These are phyloP conservation scores for Gautieria morchelliformis DNA, from an alignment of 768 basidiomycete species.

Conservation along the genomic window DNA sequence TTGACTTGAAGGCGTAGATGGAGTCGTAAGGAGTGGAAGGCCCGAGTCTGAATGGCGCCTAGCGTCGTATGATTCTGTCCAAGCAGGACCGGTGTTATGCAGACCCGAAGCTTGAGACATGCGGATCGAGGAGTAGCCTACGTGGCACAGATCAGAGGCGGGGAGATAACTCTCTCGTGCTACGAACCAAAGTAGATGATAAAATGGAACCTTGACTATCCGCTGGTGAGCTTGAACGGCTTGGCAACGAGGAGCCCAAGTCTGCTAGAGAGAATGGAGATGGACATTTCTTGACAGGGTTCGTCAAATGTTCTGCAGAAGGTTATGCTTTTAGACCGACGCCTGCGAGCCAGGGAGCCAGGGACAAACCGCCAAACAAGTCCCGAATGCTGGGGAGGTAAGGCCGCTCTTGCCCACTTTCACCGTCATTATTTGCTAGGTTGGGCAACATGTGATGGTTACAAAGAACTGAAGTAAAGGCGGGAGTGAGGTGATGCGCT, in stretches of 20 bases:
- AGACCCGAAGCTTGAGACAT: not conserved
- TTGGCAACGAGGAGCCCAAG: not conserved
- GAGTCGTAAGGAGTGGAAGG: not conserved
- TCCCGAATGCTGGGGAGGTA: conserved; percentile 8
- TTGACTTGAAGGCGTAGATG: not conserved
- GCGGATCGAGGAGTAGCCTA: not conserved
- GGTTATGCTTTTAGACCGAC: not conserved
- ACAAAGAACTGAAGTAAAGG: not conserved
- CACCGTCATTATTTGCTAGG: not conserved
- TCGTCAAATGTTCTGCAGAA: not conserved
- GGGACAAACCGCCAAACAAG: conserved; percentile 7
- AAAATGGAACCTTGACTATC: not conserved
- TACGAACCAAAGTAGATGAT: not conserved
- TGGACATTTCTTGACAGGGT: not conserved
- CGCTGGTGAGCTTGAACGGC: not conserved
- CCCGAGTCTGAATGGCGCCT: not conserved
- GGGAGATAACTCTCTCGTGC: not conserved
- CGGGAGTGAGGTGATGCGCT: too few species aligned
- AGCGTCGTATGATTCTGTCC: not conserved
- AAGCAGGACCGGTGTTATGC: not conserved
- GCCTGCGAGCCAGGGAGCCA: not conserved
- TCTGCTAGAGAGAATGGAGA: conserved; percentile 6
- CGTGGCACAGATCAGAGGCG: not conserved
- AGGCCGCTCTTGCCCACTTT: not conserved
- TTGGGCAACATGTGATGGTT: not conserved